Evolutionary conservation across 176 grass and related monocot species (phyloP), one percentile per base, ranked within the genome.

Genomic region (Pontederia paniculata): DNA sequence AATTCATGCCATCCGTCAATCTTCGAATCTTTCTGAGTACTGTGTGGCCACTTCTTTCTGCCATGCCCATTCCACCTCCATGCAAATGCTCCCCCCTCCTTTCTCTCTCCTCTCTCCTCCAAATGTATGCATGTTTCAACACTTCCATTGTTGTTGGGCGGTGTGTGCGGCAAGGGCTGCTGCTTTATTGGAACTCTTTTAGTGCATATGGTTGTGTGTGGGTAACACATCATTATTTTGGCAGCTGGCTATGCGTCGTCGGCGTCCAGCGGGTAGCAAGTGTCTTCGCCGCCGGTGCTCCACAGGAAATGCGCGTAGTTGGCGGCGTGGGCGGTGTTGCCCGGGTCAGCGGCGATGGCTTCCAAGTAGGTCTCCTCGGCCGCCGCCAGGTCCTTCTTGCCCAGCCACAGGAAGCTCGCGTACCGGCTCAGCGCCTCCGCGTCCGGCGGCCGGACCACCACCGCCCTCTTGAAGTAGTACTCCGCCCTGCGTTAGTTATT

Each of bases 271-370:
- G 82, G 81, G 71, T 75, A 96, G 66, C 91, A 96, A 42, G 91
- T 96, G 68, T 96, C 91, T 41, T 89, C 86, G 9, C 91, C 91
- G 63, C 91, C 91, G 66, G 86, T 96, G 85, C 73, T 96, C 91
- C 91, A 96, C 16, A 96, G 67, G 82, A 96, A 96, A 60, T 96
- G 82, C 37, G 91, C 86, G 67, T 96, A 96, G 44, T 71, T 76
- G 9, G 86, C 86, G 45, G 82, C 82, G 77, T 87, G 70, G 70
- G 66, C 65, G 57, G 62, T 41, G 79, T 87, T 89, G 14, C 79
- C 21, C 9, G 91, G 83, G 60, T 87, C 91, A 42, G 74, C 82
- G 16, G 52, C 60, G 47, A 96, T 76, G 17, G 86, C 91, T 61
- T 87, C 79, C 64, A 83, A 68, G 75, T 68, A 96, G 41, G 63